Evolutionary conservation across 176 grass and related monocot genomes (phyloP).

Genomic region (Puccinellia tenuiflora): DNA sequence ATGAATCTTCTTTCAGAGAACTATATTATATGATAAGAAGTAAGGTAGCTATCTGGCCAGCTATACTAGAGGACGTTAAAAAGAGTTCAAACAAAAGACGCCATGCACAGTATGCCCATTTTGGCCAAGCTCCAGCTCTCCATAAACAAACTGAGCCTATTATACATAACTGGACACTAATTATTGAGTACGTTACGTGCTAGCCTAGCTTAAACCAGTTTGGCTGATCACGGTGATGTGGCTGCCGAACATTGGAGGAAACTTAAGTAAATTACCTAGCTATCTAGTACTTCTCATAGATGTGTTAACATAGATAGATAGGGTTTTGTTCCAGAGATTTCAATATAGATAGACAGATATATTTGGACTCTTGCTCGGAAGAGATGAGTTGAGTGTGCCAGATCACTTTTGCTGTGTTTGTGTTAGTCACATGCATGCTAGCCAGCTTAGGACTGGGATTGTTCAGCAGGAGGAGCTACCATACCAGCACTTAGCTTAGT

Average conservation of each 20-base stretch:
- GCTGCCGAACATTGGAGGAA: background rate
- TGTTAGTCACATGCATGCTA: slow-evolving; percentile 21
- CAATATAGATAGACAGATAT: background rate
- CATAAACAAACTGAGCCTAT: too few relatives aligned
- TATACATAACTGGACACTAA: too few relatives aligned
- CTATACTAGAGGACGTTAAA: background rate
- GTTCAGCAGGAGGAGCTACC: too few relatives aligned
- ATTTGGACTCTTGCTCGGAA: background rate
- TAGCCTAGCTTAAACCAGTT: background rate
- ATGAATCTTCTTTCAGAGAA: background rate
- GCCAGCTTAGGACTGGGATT: too few relatives aligned
- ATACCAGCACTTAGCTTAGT: too few relatives aligned
- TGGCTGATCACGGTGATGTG: background rate
- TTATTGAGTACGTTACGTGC: too few relatives aligned
- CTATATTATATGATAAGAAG: background rate
- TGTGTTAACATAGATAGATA: background rate
- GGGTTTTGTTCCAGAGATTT: too few relatives aligned
- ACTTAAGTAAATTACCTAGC: background rate
- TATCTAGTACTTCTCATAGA: background rate
- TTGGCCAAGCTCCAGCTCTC: too few relatives aligned
- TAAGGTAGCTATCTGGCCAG: too few relatives aligned
- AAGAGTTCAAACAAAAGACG: background rate
- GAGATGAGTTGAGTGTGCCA: background rate
- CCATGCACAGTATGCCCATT: background rate
- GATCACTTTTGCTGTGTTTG: background rate